phyloP scores from a whole-genome alignment of 192 early-diverging fungal species.

The Coemansia sp. region DNA sequence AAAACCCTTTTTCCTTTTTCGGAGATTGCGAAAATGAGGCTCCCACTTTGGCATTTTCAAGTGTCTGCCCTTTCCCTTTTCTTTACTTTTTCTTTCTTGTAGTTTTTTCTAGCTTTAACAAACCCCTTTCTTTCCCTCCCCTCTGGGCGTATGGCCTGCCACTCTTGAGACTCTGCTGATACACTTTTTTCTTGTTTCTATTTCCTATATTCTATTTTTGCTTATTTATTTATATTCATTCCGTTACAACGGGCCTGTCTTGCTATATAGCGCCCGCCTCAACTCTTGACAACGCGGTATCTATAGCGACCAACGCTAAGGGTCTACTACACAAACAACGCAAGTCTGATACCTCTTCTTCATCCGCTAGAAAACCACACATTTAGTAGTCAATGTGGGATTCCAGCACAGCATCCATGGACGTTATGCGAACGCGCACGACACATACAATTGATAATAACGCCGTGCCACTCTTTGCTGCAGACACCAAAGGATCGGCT shows the following conservation, averaged over 20 bases:
- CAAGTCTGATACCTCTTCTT: background rate
- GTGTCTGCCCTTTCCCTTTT: background rate
- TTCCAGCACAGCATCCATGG: background rate
- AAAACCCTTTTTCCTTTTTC: background rate
- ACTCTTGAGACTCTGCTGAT: background rate
- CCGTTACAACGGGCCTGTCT: background rate
- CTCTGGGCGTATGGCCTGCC: slow-evolving; percentile 3
- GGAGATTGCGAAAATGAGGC: background rate
- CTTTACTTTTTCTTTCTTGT: background rate
- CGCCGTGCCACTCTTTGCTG: background rate
- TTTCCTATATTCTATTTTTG: background rate
- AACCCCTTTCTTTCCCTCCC: background rate
- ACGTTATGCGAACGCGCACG: background rate
- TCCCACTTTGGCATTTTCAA: background rate
- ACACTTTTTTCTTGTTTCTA: background rate
- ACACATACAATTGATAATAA: background rate
- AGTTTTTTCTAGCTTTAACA: background rate
- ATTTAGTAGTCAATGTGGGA: background rate
- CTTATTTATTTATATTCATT: no score
- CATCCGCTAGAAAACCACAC: background rate
- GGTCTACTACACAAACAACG: background rate
- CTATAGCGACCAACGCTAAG: background rate
- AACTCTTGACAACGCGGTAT: background rate
- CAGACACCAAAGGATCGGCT: background rate
- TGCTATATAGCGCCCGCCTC: background rate